These are phyloP conservation scores for Penicillium sp. DNA, from an alignment of 2,329 filamentous ascomycete species.

Conservation along the genomic window DNA sequence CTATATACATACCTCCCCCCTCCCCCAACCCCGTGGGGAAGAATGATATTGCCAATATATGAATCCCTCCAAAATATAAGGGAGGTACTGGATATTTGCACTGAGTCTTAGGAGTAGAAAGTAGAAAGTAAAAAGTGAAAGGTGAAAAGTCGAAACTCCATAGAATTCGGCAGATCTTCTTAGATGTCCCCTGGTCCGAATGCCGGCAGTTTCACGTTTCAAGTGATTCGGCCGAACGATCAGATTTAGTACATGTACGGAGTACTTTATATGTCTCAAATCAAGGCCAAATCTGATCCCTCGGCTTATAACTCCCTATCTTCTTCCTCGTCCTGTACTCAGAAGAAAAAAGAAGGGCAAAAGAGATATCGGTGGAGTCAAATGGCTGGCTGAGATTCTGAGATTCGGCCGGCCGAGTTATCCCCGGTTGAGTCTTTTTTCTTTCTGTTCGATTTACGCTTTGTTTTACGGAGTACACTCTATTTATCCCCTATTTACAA, in stretches of 20 bases:
- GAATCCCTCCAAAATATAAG: not conserved
- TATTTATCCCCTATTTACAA: too few relatives aligned
- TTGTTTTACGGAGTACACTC: too few relatives aligned
- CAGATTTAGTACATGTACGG: too few relatives aligned
- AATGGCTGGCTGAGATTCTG: too few relatives aligned
- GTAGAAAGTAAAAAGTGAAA: not conserved
- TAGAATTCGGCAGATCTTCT: not conserved
- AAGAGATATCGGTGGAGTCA: too few relatives aligned
- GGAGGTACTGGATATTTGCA: not conserved
- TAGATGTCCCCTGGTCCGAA: not conserved
- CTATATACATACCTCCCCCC: not conserved
- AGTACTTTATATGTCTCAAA: not conserved
- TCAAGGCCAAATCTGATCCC: not conserved
- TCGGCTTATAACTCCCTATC: too few relatives aligned
- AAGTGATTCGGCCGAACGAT: not conserved
- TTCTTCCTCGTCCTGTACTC: too few relatives aligned
- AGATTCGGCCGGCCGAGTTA: conserved; percentile 2
- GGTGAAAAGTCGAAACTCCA: too few relatives aligned
- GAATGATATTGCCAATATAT: not conserved
- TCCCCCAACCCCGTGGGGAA: not conserved
- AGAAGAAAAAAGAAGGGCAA: too few relatives aligned
- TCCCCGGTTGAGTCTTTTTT: not conserved
- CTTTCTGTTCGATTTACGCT: not conserved
- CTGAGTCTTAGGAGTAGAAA: not conserved
- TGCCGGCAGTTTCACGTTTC: not conserved